These are phyloP conservation scores for Paracorniculantispora psalliotae DNA, from an alignment of 2,329 filamentous ascomycete genomes.

Conservation along the genomic window DNA sequence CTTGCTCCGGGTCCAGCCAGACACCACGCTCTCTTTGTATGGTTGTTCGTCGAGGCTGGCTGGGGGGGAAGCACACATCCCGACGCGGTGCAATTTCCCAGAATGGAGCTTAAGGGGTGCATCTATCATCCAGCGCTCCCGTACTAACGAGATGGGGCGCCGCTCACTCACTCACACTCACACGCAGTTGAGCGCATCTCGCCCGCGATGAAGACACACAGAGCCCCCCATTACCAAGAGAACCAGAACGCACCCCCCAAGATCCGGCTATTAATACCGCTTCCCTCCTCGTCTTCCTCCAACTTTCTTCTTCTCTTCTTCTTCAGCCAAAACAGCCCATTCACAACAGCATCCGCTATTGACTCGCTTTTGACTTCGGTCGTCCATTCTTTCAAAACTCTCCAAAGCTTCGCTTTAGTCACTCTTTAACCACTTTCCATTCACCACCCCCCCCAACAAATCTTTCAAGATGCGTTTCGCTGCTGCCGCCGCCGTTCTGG, in stretches of 20 bases:
- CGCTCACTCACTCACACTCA: background rate
- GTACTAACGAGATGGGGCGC: background rate
- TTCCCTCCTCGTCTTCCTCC: slow-evolving; percentile 29
- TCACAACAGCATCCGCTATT: slow-evolving; percentile 31
- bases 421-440: slow-evolving; percentile 26
- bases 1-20: background rate
- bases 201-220: slow-evolving; percentile 5
- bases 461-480: slow-evolving; percentile 60
- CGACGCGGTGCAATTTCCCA: slow-evolving; percentile 20
- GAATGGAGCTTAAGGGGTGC: slow-evolving; percentile 14
- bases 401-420: slow-evolving; percentile 28
- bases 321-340: slow-evolving; percentile 42
- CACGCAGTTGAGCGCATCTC: background rate
- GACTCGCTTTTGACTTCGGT: slow-evolving; percentile 50
- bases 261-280: slow-evolving; percentile 42
- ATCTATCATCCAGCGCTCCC: background rate
- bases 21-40: background rate
- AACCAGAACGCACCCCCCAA: background rate
- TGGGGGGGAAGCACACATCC: background rate
- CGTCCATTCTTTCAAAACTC: slow-evolving; percentile 49
- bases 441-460: slow-evolving; percentile 27
- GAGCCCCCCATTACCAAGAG: background rate
- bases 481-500: slow-evolving; percentile 45
- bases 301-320: slow-evolving; percentile 27
- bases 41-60: background rate